Evolutionary conservation across 441 rosid species (phyloP), one percentile per base, ranked within the genome.

Genomic region (Gossypium schwendimanii): DNA sequence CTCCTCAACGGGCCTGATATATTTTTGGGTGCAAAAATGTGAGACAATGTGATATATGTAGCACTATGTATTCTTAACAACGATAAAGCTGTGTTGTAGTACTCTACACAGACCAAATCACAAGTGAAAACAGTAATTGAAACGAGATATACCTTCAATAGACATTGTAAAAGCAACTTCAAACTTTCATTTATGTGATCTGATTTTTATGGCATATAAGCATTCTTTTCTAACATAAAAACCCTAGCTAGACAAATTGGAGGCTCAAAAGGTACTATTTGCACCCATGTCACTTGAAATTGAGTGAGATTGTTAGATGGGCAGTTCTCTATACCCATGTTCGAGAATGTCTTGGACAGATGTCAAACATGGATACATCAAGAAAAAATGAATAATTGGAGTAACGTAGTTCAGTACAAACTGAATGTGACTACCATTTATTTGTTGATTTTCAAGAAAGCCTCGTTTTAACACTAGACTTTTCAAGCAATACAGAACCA

Each of bases 1-100:
- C 94, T 89, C 78, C 92, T 68, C 54, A 89, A 79, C 0, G 94
- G 94, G 49, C 94, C 94, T 89, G 80, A 69, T 8, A 33, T 12
- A 31, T 28, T 69, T 52, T 68, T 0, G 14, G 21, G 59, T n/a
- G 26, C 59, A 17, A 28, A 11, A 49, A 45, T 21, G 55, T 21
- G 55, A 65, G 11, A 26, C 6, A 21, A 11, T 20, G 3, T 21
- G 20, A 44, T 23, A 45, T 2, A 12, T 21, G 6, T 5, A 18
- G 15, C 12, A 14, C 7, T n/a, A 26, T 7, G 21, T 26, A 28
- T 28, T 1, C 21, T 24, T 49, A 7, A n/a, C 14, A 6, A 65
- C 0, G 41, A n/a, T 47, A 31, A 31, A 47, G 41, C 41, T 14
- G 39, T 23, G 36, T 47, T 17, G 49, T 44, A 2, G 41, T 36